Conservation (phyloP, 371 early-diverging fungal genomes). For the Apophysomyces trapeziformis region DNA sequence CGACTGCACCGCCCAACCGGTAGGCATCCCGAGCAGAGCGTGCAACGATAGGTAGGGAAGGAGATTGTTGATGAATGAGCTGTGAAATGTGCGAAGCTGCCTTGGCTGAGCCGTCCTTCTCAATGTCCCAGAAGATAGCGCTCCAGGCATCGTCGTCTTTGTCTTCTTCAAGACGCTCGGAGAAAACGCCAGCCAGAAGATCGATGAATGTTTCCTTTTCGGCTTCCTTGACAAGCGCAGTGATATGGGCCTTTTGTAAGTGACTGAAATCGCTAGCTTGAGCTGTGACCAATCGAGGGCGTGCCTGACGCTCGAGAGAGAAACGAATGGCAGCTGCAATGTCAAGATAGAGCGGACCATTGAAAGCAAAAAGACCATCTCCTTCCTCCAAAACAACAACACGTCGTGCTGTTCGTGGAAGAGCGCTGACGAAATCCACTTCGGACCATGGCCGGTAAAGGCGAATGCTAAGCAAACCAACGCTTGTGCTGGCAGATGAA, state of each 20-base stretch:
- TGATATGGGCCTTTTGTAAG: slow-evolving; percentile 46
- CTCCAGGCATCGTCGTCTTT: slow-evolving; percentile 31
- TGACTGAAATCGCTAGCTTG: slow-evolving; percentile 43
- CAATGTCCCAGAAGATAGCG: slow-evolving; percentile 75
- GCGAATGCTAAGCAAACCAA: slow-evolving; percentile 79
- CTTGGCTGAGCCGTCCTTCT: slow-evolving; percentile 53
- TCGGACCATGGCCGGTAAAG: slow-evolving; percentile 85
- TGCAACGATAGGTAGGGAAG: slow-evolving; percentile 33
- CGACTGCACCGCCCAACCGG: slow-evolving; percentile 59
- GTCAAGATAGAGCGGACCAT: slow-evolving; percentile 70
- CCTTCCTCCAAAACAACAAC: slow-evolving; percentile 66
- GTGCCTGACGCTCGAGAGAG: slow-evolving; percentile 33
- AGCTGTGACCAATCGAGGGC: slow-evolving; percentile 51
- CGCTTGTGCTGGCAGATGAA: slow-evolving; percentile 45
- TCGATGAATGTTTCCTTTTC: slow-evolving; percentile 39
- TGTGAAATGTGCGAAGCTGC: slow-evolving; percentile 59
- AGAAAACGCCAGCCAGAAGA: slow-evolving; percentile 25
- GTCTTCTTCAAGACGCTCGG: slow-evolving; percentile 17
- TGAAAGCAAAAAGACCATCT: slow-evolving; percentile 55
- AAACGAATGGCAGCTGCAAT: slow-evolving; percentile 74
- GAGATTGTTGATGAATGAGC: slow-evolving; percentile 39
- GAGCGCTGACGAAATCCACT: slow-evolving; percentile 62
- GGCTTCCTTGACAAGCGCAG: slow-evolving; percentile 47
- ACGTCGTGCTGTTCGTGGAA: slow-evolving; percentile 66
- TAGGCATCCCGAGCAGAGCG: slow-evolving; percentile 61